Evolutionary conservation across 306 rosid species (phyloP).

Genomic region (Phaseolus lunatus): DNA sequence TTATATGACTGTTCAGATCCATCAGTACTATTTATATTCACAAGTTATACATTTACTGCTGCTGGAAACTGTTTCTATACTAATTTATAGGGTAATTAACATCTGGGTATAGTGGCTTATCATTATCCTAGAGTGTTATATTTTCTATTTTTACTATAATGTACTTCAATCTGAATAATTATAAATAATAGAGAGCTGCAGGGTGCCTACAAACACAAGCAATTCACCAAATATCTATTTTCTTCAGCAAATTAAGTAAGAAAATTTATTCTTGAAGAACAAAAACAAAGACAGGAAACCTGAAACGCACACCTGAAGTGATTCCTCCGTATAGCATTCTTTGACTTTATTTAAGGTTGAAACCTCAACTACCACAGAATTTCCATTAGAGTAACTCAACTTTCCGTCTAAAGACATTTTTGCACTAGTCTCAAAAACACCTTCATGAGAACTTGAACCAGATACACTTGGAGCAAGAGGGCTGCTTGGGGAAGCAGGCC

Average conservation of each 20-base stretch:
- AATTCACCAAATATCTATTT: background rate
- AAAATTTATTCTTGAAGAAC: conserved; percentile 14
- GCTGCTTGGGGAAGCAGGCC: conserved; percentile 99
- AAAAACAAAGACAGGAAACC: conserved; percentile 30
- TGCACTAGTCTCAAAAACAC: conserved; percentile 90
- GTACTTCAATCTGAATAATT: background rate
- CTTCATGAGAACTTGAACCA: conserved; percentile 91
- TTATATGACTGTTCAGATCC: background rate
- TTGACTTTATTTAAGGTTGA: conserved; percentile 90
- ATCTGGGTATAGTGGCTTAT: background rate
- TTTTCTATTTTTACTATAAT: background rate
- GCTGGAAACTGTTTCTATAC: background rate
- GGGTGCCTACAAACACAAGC: background rate
- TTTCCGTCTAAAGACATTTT: conserved; percentile 90
- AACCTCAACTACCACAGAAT: conserved; percentile 89
- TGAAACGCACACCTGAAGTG: conserved; percentile 75
- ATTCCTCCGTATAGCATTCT: conserved; percentile 96
- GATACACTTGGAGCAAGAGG: conserved; percentile 96
- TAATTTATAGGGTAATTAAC: background rate
- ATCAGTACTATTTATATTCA: background rate
- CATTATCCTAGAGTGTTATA: background rate
- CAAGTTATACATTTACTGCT: background rate
- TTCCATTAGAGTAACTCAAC: conserved; percentile 82
- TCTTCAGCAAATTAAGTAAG: background rate
- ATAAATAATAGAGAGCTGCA: no score